phyloP scores from a whole-genome alignment of 495 filamentous ascomycete genomes.

The Hypoxylon rickii region DNA sequence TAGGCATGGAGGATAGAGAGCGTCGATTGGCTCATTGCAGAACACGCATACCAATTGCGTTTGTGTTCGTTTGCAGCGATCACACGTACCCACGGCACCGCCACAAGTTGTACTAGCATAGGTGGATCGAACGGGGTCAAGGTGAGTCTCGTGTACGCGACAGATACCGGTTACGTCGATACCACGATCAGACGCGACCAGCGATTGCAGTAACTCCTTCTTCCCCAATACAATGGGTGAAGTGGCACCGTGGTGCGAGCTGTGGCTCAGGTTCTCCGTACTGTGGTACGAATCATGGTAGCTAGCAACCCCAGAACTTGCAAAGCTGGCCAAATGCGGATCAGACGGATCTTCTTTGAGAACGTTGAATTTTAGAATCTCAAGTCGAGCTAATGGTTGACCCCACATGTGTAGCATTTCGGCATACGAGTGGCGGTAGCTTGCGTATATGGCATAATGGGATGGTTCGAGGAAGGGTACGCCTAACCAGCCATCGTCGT shows the following conservation, averaged over 20 bases:
- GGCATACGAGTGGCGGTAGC: slow-evolving; percentile 81
- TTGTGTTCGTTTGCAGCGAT: slow-evolving; percentile 55
- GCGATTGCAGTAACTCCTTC: slow-evolving; percentile 46
- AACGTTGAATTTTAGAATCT: slow-evolving; percentile 83
- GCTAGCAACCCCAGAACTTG: slow-evolving; percentile 32
- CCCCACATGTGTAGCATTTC: slow-evolving; percentile 82
- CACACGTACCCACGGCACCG: slow-evolving; percentile 61
- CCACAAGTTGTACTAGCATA: slow-evolving; percentile 44
- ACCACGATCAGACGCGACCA: slow-evolving; percentile 50
- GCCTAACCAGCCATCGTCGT: slow-evolving; percentile 72
- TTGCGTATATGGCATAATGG: slow-evolving; percentile 61
- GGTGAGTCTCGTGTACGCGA: slow-evolving; percentile 58
- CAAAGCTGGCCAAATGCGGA: slow-evolving; percentile 30
- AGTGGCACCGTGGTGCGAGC: slow-evolving; percentile 24
- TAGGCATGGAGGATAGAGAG: slow-evolving; percentile 62
- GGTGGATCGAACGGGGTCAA: slow-evolving; percentile 53
- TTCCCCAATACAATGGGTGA: slow-evolving; percentile 55
- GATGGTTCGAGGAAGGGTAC: slow-evolving; percentile 71
- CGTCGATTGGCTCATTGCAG: slow-evolving; percentile 61
- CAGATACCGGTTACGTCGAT: slow-evolving; percentile 65
- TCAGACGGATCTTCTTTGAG: slow-evolving; percentile 49
- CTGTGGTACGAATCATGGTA: slow-evolving; percentile 42
- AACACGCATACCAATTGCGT: slow-evolving; percentile 61
- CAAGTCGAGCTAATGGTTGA: slow-evolving; percentile 72
- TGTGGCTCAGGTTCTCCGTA: slow-evolving; percentile 31